Conservation (phyloP, 208 protist genomes). For the Leishmania tarentolae region DNA sequence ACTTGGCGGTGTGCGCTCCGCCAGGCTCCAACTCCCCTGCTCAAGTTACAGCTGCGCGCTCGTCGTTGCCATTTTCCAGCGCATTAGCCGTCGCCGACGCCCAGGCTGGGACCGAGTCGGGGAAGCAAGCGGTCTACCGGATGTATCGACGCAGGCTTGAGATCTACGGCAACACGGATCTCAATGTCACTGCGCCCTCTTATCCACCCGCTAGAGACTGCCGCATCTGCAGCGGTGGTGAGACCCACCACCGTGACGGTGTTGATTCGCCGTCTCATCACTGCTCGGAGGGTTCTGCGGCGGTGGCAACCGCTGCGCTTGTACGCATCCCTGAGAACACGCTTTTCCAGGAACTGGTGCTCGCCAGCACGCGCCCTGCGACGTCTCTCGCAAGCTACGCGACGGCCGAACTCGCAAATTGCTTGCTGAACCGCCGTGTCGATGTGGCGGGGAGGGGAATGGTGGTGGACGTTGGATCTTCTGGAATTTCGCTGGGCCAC, state of each 20-base stretch:
- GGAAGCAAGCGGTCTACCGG: conserved; percentile 27
- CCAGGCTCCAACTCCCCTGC: background rate
- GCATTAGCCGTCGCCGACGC: background rate
- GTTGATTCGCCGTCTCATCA: background rate
- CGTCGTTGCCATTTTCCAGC: background rate
- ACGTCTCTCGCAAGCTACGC: conserved; percentile 4
- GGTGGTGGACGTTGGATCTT: conserved; percentile 31
- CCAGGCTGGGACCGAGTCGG: background rate
- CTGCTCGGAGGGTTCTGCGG: background rate
- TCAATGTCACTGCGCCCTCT: conserved; percentile 13
- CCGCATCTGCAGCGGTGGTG: background rate
- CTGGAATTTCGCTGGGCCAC: background rate
- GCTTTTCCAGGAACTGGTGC: conserved; percentile 30
- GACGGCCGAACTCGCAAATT: conserved; percentile 32
- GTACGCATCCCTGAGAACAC: conserved; percentile 19
- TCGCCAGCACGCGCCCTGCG: conserved; percentile 13
- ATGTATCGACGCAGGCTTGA: conserved; percentile 34
- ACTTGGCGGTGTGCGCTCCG: conserved; percentile 42
- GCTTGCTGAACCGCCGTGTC: conserved; percentile 28
- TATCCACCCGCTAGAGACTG: background rate
- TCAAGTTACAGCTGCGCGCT: background rate
- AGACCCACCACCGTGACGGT: background rate
- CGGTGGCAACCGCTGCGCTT: conserved; percentile 9
- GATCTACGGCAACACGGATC: conserved; percentile 24
- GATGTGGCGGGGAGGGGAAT: conserved; percentile 22